phyloP scores from a whole-genome alignment of 2,329 filamentous ascomycete genomes.

The Elsinoe ampelina region DNA sequence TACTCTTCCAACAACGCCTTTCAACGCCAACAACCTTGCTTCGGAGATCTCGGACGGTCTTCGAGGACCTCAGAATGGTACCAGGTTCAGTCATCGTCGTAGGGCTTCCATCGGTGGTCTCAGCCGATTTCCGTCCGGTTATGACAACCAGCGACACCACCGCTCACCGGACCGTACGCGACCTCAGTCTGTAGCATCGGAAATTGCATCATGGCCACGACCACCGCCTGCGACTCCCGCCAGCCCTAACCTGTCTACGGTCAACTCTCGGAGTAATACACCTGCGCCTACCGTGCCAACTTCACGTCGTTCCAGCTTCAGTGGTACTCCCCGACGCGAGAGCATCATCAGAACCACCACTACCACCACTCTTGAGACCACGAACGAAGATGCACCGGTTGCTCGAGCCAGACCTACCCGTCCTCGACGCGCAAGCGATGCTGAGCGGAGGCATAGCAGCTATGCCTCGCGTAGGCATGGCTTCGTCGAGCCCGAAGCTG shows the following conservation, averaged over 20 bases:
- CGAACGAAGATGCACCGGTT: constrained; percentile 29
- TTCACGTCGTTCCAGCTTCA: constrained; percentile 14
- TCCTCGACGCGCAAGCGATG: constrained; percentile 50
- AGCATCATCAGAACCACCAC: constrained; percentile 31
- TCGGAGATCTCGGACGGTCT: constrained; percentile 43
- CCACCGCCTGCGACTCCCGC: constrained; percentile 53
- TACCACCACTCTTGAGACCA: constrained; percentile 26
- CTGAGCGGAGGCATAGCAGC: constrained; percentile 39
- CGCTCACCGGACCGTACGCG: constrained; percentile 36
- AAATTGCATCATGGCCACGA: constrained; percentile 48
- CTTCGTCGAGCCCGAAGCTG: constrained; percentile 48
- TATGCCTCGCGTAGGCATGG: constrained; percentile 48
- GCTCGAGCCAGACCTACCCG: constrained; percentile 33
- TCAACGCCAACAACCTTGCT: constrained; percentile 30
- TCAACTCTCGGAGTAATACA: constrained; percentile 40
- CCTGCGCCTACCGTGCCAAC: constrained; percentile 12
- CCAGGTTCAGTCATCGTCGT: constrained; percentile 45
- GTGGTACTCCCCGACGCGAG: constrained; percentile 23
- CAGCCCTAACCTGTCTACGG: constrained; percentile 46
- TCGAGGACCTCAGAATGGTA: constrained; percentile 45
- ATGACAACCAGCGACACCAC: constrained; percentile 46
- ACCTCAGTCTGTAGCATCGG: constrained; percentile 40
- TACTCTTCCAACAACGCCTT: constrained; percentile 38
- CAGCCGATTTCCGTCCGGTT: constrained; percentile 38
- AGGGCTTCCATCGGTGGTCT: constrained; percentile 47